These are phyloP conservation scores for Fraxinus velutina DNA, from an alignment of 305 asterid species.

Conservation along the genomic window DNA sequence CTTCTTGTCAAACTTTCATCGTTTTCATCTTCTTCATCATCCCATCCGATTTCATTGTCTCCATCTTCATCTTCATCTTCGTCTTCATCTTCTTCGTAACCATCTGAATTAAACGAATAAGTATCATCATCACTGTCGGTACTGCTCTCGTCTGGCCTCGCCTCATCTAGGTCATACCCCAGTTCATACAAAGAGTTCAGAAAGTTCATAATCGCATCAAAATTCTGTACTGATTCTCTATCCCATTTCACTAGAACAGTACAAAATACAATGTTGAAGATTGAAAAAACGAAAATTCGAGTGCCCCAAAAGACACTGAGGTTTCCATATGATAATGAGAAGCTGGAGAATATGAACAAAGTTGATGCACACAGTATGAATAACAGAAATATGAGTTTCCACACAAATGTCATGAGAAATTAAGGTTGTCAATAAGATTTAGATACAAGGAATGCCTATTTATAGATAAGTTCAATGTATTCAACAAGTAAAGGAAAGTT, in stretches of 20 bases:
- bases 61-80: background rate
- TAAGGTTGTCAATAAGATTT: background rate
- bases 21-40: background rate
- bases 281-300: constrained; percentile 13
- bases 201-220: constrained; percentile 18
- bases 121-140: constrained; percentile 2
- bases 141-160: background rate
- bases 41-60: background rate
- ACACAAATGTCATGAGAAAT: constrained; percentile 26
- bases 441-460: background rate
- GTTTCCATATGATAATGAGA: constrained; percentile 19
- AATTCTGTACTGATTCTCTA: constrained; percentile 16
- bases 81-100: background rate
- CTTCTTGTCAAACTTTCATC: constrained; percentile 26
- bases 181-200: constrained; percentile 5
- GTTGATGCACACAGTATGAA: constrained; percentile 14
- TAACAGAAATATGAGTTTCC: constrained; percentile 20
- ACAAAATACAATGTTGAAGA: constrained; percentile 26
- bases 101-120: background rate
- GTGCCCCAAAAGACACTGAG: background rate
- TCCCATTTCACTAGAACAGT: constrained; percentile 15
- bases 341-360: constrained; percentile 1
- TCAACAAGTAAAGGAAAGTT: background rate
- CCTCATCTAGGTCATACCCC: background rate
- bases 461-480: background rate